Evolutionary conservation across 192 early-diverging fungal genomes (phyloP), one percentile per base, ranked within the genome.

Genomic region (Coemansia sp.): DNA sequence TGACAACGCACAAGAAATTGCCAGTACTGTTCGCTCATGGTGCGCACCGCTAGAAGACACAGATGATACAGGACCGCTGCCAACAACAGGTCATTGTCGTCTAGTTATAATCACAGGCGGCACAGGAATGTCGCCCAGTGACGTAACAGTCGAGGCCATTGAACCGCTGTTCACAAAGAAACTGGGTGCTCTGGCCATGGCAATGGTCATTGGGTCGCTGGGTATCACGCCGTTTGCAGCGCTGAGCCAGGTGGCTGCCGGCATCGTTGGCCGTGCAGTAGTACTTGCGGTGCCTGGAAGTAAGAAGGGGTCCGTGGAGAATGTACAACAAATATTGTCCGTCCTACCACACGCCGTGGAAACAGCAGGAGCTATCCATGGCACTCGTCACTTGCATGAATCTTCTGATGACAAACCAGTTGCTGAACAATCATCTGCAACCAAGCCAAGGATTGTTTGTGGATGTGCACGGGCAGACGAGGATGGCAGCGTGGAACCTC

Each of bases 271-370:
- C 0, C 61, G 82, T 3, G 78, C 90, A 0, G 51, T 96, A 0
- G 83, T 96, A 10, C 26, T 98, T 18, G 94, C 94, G 0, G 83
- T 96, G 10, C 96, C 96, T 5, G 96, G 96, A 25, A 95, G 92
- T 64, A 83, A 78, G 5, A 97, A 94, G 76, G 96, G 90, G 0
- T 80, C 89, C 26, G 80, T 80, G 26, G 96, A 98, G 76, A 97
- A 93, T 72, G 66, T 95, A 31, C 77, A 86, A 48, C 88, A 90
- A 51, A 65, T 97, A 6, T 31, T 93, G 5, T 67, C 69, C 6
- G 83, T 95, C 8, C 65, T 98, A 19, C 88, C 88, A 2, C 96
- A 98, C 72, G 94, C 93, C 12, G 73, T 93, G 7, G 90, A 93
- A 21, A 77, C 74, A 4, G 70, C 75, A 5, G 54, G 12, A 38